A percentile compares a stretch with the other conserved stretches of the same genome.
Conservation (phyloP, 257 asterid genomes). For the Capsicum rhomboideum region DNA sequence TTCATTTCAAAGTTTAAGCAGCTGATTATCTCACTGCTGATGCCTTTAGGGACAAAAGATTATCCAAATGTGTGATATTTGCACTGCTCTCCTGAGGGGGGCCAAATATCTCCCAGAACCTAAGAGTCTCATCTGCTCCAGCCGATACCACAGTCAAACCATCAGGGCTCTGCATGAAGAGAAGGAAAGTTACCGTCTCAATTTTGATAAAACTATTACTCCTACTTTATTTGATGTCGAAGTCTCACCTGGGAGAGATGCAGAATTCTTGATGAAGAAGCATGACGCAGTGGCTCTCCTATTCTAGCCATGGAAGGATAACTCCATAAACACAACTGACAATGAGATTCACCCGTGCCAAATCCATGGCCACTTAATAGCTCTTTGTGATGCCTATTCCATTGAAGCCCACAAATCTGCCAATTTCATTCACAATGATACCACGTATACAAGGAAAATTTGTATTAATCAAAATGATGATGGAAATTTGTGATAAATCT, state of each 20-base stretch:
- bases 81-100: constrained; percentile 26
- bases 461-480: neutral
- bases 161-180: constrained; percentile 57
- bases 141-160: constrained; percentile 64
- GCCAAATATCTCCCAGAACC: constrained; percentile 77
- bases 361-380: constrained; percentile 67
- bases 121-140: constrained; percentile 53
- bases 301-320: constrained; percentile 68
- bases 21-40: constrained; percentile 38
- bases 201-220: neutral
- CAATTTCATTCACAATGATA: neutral
- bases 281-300: constrained; percentile 22
- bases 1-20: neutral
- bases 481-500: neutral
- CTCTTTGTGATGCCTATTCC: constrained; percentile 74
- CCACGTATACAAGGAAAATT: neutral
- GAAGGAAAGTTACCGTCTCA: neutral
- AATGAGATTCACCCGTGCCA: constrained; percentile 19
- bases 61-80: constrained; percentile 42
- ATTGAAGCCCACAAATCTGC: constrained; percentile 60
- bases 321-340: constrained; percentile 60
- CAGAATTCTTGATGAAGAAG: constrained; percentile 39
- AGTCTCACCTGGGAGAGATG: constrained; percentile 58
- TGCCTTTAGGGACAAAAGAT: constrained; percentile 49
- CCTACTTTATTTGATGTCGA: neutral